These are phyloP conservation scores for Aspergillus panamensis DNA, from an alignment of 495 filamentous ascomycete genomes.

Conservation along the genomic window DNA sequence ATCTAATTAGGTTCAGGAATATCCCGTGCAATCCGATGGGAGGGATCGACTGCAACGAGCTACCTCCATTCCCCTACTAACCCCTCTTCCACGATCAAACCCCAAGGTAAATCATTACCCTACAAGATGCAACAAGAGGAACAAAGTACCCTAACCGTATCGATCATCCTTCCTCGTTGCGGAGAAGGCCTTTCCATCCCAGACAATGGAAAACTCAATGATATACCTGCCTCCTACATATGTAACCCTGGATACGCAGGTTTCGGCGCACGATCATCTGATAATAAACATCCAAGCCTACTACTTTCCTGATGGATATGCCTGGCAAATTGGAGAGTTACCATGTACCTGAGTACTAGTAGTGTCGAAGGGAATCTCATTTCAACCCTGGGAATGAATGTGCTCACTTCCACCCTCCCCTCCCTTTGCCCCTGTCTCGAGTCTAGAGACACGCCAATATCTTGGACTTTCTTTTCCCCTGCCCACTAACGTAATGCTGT, in stretches of 20 bases:
- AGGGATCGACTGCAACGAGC: not conserved
- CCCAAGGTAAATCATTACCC: conserved; percentile 6
- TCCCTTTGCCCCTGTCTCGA: no score
- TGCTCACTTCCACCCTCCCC: no score
- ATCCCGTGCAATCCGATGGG: not conserved
- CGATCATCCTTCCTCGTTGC: not conserved
- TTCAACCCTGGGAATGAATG: no score
- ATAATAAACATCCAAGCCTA: not conserved
- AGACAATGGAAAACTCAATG: not conserved
- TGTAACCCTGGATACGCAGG: not conserved
- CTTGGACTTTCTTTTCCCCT: no score
- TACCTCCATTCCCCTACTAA: not conserved
- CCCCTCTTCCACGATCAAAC: not conserved
- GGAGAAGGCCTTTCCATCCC: not conserved
- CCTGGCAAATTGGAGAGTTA: not conserved
- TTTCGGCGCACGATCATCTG: conserved; percentile 11
- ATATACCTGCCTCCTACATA: conserved; percentile 1
- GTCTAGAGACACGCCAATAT: no score
- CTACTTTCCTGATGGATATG: not conserved
- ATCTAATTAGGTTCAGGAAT: not conserved
- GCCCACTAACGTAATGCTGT: no score
- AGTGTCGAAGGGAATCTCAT: no score
- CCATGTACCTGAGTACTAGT: no score
- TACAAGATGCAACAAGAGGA: not conserved
- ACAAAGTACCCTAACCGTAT: not conserved